Evolutionary conservation across 2,329 filamentous ascomycete species (phyloP).

Genomic region (Diplodia sapinea): DNA sequence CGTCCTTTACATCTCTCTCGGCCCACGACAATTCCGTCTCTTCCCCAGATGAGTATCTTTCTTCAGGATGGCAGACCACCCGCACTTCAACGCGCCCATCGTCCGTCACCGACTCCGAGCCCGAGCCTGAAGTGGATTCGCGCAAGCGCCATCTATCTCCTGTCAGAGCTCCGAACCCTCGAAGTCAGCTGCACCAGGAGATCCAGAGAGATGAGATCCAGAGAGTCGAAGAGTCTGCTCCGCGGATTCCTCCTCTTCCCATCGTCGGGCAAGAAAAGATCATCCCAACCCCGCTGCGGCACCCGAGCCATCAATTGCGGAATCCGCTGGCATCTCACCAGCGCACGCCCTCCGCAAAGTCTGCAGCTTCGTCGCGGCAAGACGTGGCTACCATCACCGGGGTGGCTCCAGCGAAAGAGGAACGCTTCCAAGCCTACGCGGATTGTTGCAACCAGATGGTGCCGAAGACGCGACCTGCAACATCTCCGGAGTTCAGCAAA

Average conservation of each 20-base stretch:
- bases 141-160: slow-evolving; percentile 19
- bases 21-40: neutral
- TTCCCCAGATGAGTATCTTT: slow-evolving; percentile 9
- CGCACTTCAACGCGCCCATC: slow-evolving; percentile 17
- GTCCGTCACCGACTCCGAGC: slow-evolving; percentile 11
- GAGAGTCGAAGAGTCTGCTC: slow-evolving; percentile 9
- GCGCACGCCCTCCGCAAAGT: slow-evolving; percentile 1
- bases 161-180: neutral
- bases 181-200: slow-evolving; percentile 14
- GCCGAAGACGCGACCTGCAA: slow-evolving; percentile 13
- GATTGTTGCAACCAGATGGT: slow-evolving; percentile 5
- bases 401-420: neutral
- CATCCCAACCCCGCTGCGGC: slow-evolving; percentile 1
- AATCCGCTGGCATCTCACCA: slow-evolving; percentile 8
- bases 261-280: slow-evolving; percentile 1
- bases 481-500: slow-evolving; percentile 22
- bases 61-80: slow-evolving; percentile 23
- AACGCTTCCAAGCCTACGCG: neutral
- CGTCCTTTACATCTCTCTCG: slow-evolving; percentile 3
- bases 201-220: slow-evolving; percentile 19
- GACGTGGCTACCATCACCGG: slow-evolving; percentile 14
- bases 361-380: slow-evolving; percentile 1
- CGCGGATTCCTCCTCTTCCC: neutral
- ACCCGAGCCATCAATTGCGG: slow-evolving; percentile 19
- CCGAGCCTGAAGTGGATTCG: slow-evolving; percentile 1